Conservation (phyloP, 345 rosid genomes). For the Arabis hirsuta region DNA sequence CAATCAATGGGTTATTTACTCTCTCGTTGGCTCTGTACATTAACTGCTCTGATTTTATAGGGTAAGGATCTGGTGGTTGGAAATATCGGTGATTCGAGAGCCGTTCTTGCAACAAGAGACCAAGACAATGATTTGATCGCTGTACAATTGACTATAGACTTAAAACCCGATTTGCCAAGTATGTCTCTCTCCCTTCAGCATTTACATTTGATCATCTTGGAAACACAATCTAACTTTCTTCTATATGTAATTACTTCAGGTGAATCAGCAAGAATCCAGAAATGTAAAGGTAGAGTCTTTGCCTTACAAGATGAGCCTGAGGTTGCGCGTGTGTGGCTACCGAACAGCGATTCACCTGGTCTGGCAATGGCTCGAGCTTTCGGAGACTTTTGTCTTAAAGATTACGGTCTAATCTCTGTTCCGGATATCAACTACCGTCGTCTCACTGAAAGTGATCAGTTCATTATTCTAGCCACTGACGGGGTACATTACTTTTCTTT, state of each 20-base stretch:
- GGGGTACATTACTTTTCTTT: constrained; percentile 63
- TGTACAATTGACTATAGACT: constrained; percentile 81
- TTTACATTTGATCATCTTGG: constrained; percentile 8
- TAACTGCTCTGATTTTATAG: constrained; percentile 46
- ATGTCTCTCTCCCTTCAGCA: constrained; percentile 43
- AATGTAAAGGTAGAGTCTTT: constrained; percentile 93
- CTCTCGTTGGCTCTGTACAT: constrained; percentile 13
- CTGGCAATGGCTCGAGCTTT: constrained; percentile 99
- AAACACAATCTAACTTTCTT: constrained; percentile 7
- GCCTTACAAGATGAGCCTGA: constrained; percentile 97
- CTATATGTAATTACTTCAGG: constrained; percentile 45
- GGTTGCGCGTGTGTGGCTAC: constrained; percentile 96
- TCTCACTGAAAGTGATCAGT: constrained; percentile 75
- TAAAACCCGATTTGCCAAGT: constrained; percentile 98
- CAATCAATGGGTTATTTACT: background rate
- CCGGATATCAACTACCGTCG: constrained; percentile 76
- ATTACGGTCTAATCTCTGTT: constrained; percentile 88
- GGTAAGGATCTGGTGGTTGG: constrained; percentile 80
- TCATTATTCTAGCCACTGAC: constrained; percentile 86
- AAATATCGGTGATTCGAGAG: constrained; percentile 92
- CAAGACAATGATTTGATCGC: constrained; percentile 65
- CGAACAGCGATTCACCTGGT: constrained; percentile 91
- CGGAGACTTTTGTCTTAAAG: constrained; percentile 96
- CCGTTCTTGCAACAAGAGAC: constrained; percentile 79
- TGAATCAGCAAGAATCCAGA: constrained; percentile 91